These are phyloP conservation scores for Pholiota conissans DNA, from an alignment of 768 basidiomycete species.

Conservation along the genomic window DNA sequence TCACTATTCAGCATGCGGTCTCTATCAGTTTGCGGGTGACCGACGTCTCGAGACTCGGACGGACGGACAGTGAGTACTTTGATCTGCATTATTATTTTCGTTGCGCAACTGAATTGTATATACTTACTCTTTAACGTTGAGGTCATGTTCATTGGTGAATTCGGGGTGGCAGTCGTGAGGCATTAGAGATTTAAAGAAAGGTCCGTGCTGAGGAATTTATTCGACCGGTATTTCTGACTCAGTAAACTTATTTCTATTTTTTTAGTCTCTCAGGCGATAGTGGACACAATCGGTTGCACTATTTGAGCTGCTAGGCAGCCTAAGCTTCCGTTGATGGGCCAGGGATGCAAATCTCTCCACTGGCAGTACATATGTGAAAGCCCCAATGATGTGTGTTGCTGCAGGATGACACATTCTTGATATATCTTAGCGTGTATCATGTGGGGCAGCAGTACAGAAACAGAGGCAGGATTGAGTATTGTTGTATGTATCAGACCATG, in stretches of 20 bases:
- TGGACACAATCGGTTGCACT: background rate
- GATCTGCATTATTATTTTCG: background rate
- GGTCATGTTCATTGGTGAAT: background rate
- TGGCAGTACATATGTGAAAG: background rate
- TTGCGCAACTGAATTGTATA: background rate
- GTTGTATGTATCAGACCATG: background rate
- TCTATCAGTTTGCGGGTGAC: conserved; percentile 1
- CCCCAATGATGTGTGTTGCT: background rate
- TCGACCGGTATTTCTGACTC: too few species aligned
- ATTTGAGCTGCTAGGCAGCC: background rate
- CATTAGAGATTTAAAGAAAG: background rate
- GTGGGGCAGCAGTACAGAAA: background rate
- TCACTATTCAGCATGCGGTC: conserved; percentile 1
- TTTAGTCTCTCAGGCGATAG: background rate
- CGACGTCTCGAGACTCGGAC: background rate
- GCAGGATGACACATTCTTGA: background rate
- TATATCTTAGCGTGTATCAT: background rate
- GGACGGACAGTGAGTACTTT: background rate
- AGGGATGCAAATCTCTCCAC: background rate
- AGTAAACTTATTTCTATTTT: too few species aligned
- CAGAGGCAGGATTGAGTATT: background rate
- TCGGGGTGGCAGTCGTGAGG: background rate
- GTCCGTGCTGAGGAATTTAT: background rate
- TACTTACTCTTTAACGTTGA: background rate
- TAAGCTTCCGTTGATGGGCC: background rate